Evolutionary conservation across 495 filamentous ascomycete genomes (phyloP).

Genomic region (Diplogelasinospora grovesii): DNA sequence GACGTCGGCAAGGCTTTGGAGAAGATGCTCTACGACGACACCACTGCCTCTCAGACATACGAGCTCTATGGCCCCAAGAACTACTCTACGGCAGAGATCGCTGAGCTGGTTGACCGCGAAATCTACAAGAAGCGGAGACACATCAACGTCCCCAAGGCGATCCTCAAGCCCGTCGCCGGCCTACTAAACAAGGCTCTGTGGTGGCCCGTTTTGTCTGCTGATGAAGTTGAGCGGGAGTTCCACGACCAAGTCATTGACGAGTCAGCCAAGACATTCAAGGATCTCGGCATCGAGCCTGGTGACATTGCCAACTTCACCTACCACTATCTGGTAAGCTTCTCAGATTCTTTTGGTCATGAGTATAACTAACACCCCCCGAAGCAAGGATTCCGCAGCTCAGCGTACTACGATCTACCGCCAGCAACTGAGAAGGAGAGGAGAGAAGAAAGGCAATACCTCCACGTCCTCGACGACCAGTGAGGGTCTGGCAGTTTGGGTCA

Average conservation of each 20-base stretch:
- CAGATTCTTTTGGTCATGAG: not conserved
- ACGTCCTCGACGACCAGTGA: conserved; percentile 85
- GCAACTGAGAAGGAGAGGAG: conserved; percentile 88
- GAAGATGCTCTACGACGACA: conserved; percentile 82
- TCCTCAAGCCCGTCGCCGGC: conserved; percentile 65
- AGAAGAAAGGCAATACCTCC: conserved; percentile 94
- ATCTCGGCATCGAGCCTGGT: conserved; percentile 79
- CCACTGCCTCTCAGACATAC: conserved; percentile 79
- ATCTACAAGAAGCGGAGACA: conserved; percentile 84
- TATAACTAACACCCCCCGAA: conserved; percentile 33
- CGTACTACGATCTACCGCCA: conserved; percentile 88
- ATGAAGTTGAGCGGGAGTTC: conserved; percentile 89
- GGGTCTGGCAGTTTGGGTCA: conserved; percentile 10
- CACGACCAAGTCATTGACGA: conserved; percentile 89
- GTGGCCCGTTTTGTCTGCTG: conserved; percentile 80
- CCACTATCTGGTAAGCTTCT: conserved; percentile 76
- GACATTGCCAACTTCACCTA: conserved; percentile 78
- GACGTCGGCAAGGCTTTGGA: conserved; percentile 88
- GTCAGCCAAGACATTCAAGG: conserved; percentile 89
- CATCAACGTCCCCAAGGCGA: conserved; percentile 79
- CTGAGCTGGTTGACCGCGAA: conserved; percentile 80
- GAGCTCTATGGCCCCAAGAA: conserved; percentile 94
- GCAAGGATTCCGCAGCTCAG: conserved; percentile 76
- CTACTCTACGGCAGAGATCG: conserved; percentile 83
- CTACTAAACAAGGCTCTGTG: conserved; percentile 73